Evolutionary conservation across 2,329 filamentous ascomycete genomes (phyloP).

Genomic region (Tolypocladium capitatum): DNA sequence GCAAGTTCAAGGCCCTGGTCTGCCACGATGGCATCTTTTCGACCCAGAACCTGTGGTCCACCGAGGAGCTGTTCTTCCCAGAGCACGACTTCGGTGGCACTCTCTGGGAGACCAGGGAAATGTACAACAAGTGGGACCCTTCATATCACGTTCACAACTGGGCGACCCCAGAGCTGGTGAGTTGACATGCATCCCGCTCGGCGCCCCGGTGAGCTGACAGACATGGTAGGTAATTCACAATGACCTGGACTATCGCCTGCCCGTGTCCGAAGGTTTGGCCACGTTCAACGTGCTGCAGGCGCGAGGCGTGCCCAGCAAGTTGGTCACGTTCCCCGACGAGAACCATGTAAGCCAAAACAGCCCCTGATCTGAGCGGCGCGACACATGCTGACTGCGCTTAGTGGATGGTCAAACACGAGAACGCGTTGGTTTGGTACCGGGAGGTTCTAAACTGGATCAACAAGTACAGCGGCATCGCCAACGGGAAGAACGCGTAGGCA

Average conservation of each 20-base stretch:
- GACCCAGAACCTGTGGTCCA: conserved; percentile 49
- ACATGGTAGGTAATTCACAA: conserved; percentile 56
- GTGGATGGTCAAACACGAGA: conserved; percentile 87
- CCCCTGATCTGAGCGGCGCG: neutral
- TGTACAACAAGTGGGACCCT: conserved; percentile 60
- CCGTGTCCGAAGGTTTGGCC: conserved; percentile 70
- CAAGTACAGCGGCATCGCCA: conserved; percentile 38
- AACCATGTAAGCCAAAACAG: conserved; percentile 31
- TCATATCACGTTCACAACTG: conserved; percentile 53
- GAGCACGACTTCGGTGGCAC: conserved; percentile 53
- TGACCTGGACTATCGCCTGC: conserved; percentile 77
- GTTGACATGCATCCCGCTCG: conserved; percentile 4
- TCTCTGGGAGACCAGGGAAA: conserved; percentile 46
- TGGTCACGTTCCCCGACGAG: conserved; percentile 71
- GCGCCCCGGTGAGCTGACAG: neutral
- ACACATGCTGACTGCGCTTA: conserved; percentile 12
- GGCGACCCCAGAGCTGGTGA: conserved; percentile 72
- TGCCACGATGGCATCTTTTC: conserved; percentile 81
- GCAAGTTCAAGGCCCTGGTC: conserved; percentile 76
- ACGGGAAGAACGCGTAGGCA: conserved; percentile 2
- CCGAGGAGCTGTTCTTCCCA: conserved; percentile 59
- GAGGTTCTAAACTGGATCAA: conserved; percentile 72
- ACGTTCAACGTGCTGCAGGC: conserved; percentile 80
- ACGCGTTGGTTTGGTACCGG: conserved; percentile 78
- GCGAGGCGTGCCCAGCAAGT: conserved; percentile 59